Conservation (phyloP, 1,139 yeast species). For the Yarrowia galli region DNA sequence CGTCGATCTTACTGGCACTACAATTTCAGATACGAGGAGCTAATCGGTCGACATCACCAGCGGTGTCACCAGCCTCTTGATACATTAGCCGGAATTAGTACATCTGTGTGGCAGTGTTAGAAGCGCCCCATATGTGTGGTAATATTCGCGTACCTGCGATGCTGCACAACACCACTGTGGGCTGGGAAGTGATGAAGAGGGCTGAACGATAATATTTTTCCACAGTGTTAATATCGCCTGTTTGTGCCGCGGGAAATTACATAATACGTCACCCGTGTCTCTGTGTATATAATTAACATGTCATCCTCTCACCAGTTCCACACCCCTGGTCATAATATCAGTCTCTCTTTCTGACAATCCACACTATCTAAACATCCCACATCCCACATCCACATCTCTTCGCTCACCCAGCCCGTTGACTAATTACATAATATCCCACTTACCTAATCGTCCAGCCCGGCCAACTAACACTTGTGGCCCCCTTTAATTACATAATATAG, state of each 20-base stretch:
- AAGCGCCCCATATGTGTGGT: neutral
- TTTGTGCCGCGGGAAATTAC: neutral
- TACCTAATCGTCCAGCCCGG: neutral
- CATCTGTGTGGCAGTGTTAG: neutral
- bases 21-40: too few relatives aligned
- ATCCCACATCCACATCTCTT: neutral
- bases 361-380: too few relatives aligned
- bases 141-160: neutral
- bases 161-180: neutral
- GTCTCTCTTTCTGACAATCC: neutral
- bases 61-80: too few relatives aligned
- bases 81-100: too few relatives aligned
- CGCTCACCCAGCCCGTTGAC: neutral
- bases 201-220: neutral
- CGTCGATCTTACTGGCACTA: too few relatives aligned
- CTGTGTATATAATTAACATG: neutral
- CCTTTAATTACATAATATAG: neutral
- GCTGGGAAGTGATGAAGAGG: neutral
- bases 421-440: neutral
- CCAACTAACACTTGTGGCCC: neutral
- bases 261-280: neutral
- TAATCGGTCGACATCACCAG: too few relatives aligned
- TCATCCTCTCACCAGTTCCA: neutral
- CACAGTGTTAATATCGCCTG: neutral
- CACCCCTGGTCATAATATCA: neutral